Evolutionary conservation across 306 rosid species (phyloP), one percentile per base, ranked within the genome.

Genomic region (Casuarina cunninghamiana): DNA sequence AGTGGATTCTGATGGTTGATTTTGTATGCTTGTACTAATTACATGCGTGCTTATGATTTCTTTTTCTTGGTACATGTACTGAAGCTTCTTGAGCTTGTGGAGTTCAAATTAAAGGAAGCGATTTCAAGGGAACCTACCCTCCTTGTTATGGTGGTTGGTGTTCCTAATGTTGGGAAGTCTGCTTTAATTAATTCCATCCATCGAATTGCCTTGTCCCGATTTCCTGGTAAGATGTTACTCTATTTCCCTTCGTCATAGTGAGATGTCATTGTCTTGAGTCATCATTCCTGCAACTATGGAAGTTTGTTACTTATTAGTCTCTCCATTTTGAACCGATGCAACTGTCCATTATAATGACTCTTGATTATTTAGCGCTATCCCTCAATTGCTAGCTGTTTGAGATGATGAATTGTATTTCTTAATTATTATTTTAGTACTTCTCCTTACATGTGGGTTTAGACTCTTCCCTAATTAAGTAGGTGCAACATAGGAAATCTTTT

Each of bases 91-190:
- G 91, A 90, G 70, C 81, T 94, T 15, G 97, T 90, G 72, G 97
- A 90, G 92, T 74, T 89, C 61, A 94, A 91, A 74, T 48, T 94
- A 75, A 94, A 86, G 88, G 98, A 94, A 86, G 90, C 57, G 50
- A 91, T 94, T 80, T 81, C 72, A 0, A 90, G 80, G 85, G 98
- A 94, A 55, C 94, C 98, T 51, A 94, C 97, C 11, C 88, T 94
- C 45, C 97, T 94, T 80, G 97, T 94, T 50, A 89, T 94, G 98
- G 98, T 91, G 72, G 88, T 89, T 81, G 98, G 98, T 54, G 98
- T 90, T 86, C 98, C 98, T 13, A 94, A 94, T 78, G 96, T 94
- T 77, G 94, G 98, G 13, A 94, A 94, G 61, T 94, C 98, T 17
- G 93, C 93, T 70, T 80, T 94, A 69, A 94, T 94, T 80, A 94